A percentile compares a stretch with the other conserved stretches of the same genome.
Conservation (phyloP, 805 yeast species). For the Barnettozyma botsteinii region DNA sequence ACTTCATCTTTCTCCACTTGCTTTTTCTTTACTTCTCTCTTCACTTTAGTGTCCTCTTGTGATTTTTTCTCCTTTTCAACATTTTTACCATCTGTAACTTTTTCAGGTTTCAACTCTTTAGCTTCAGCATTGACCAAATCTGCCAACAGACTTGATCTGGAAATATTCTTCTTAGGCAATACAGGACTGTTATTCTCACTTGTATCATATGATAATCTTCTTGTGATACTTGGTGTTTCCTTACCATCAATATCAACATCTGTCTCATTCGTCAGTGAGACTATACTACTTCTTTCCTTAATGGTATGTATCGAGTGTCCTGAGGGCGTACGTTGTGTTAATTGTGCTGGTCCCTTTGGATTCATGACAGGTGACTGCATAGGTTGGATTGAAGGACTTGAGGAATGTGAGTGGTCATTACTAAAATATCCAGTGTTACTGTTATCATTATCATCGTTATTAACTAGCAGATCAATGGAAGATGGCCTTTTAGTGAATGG, state of each 20-base stretch:
- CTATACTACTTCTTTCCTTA: conserved; percentile 20
- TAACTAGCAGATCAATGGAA: conserved; percentile 18
- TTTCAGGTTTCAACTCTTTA: no score
- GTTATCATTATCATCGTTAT: conserved; percentile 10
- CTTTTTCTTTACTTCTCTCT: conserved; percentile 6
- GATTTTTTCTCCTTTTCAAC: background rate
- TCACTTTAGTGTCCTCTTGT: conserved; percentile 1
- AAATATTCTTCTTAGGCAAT: conserved; percentile 16
- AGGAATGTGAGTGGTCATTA: background rate
- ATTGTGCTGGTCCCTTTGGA: conserved; percentile 1
- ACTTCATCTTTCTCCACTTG: no score
- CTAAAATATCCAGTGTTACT: background rate
- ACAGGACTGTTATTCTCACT: conserved; percentile 25
- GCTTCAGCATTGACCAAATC: conserved; percentile 11
- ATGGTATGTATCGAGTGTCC: conserved; percentile 8
- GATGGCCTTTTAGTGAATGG: conserved; percentile 14
- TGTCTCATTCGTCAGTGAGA: conserved; percentile 37
- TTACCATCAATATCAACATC: conserved; percentile 40
- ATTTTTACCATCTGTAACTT: background rate
- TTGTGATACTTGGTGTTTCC: conserved; percentile 31
- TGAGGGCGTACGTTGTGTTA: conserved; percentile 7
- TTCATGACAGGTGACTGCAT: conserved; percentile 13
- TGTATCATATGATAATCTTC: conserved; percentile 24
- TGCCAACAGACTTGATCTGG: conserved; percentile 12
- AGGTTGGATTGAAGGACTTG: conserved; percentile 6